These are phyloP conservation scores for Fusarium setosum DNA, from an alignment of 2,329 filamentous ascomycete genomes.

Conservation along the genomic window DNA sequence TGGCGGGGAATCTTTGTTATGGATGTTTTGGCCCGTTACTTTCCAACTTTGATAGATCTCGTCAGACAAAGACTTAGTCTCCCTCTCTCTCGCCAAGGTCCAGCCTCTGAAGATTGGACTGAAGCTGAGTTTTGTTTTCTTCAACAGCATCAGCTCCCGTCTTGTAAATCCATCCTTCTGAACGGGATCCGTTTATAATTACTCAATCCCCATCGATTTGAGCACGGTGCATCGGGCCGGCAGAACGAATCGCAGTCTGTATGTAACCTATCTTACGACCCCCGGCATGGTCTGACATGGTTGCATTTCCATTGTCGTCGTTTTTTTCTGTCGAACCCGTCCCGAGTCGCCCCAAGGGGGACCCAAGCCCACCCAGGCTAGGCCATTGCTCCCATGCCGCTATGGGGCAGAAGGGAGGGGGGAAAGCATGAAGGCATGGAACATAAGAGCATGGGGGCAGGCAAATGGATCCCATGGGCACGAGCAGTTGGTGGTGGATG, in stretches of 20 bases:
- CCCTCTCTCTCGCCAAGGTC: conserved; percentile 17
- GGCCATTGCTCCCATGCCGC: conserved; percentile 20
- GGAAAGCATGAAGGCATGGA: no score
- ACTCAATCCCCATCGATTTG: conserved; percentile 35
- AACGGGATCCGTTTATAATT: conserved; percentile 39
- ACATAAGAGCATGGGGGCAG: conserved; percentile 24
- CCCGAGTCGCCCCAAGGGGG: conserved; percentile 16
- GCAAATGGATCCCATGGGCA: conserved; percentile 26
- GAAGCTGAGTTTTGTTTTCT: conserved; percentile 3
- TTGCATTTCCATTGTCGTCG: conserved; percentile 35
- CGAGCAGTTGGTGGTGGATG: conserved; percentile 6
- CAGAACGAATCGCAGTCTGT: conserved; percentile 36
- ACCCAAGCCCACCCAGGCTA: background rate
- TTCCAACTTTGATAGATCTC: conserved; percentile 11
- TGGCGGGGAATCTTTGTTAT: conserved; percentile 18
- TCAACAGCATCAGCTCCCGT: background rate
- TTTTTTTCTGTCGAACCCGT: conserved; percentile 7
- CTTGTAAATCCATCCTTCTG: background rate
- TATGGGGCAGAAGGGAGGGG: conserved; percentile 28
- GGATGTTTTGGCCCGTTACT: background rate
- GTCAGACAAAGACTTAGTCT: background rate
- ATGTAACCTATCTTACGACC: conserved; percentile 36
- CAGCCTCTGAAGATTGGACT: conserved; percentile 25
- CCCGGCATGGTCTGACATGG: conserved; percentile 43
- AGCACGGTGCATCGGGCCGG: conserved; percentile 45